Evolutionary conservation across 2,329 filamentous ascomycete genomes (phyloP).

Genomic region (Sordariomycetes sp.): DNA sequence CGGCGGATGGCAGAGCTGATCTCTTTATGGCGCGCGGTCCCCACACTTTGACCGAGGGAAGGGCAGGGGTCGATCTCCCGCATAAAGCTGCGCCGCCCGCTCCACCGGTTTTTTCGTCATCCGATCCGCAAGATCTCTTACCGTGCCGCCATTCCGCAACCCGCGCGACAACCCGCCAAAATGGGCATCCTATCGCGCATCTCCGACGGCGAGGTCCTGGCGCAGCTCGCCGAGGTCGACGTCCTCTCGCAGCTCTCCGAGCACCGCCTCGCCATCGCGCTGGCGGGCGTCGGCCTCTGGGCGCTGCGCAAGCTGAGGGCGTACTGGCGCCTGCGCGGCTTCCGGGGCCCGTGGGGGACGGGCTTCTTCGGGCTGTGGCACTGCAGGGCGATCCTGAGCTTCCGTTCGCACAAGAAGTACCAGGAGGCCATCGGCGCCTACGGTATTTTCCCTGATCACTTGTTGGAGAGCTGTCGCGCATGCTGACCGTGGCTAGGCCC

Average conservation of each 20-base stretch:
- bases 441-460: conserved; percentile 15
- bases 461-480: not conserved
- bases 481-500: conserved; percentile 12
- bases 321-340: conserved; percentile 25
- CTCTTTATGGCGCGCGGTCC: too few species aligned
- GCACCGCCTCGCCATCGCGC: not conserved
- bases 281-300: not conserved
- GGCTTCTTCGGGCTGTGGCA: conserved; percentile 29
- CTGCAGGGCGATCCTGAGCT: conserved; percentile 17
- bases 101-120: too few species aligned
- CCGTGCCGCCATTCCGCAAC: too few species aligned
- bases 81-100: too few species aligned
- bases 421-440: conserved; percentile 23
- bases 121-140: too few species aligned
- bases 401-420: conserved; percentile 21
- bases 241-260: not conserved
- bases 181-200: not conserved
- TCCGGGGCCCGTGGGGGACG: conserved; percentile 25
- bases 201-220: not conserved
- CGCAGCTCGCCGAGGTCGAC: not conserved
- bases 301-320: conserved; percentile 12
- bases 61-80: too few species aligned
- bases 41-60: too few species aligned
- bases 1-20: too few species aligned
- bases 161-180: too few species aligned